Base-by-base conservation (phyloP, 1,284 basidiomycete genomes). In the Flammula alnicola region DNA sequence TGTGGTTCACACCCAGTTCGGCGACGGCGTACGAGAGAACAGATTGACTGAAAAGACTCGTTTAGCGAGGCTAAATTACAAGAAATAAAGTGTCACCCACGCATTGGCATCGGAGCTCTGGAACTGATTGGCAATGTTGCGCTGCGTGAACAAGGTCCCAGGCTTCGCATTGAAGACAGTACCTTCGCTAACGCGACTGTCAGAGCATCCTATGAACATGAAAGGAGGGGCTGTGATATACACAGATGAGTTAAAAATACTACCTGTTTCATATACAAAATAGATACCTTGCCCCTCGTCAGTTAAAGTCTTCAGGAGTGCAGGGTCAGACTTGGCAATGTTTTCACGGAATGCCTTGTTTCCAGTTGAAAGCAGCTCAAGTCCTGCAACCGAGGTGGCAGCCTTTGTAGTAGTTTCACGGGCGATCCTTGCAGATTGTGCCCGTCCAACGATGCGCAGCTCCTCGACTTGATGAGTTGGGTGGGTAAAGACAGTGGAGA, bases 161-260 rank as follows among this genome's bases (percentile, higher is more conserved):
- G 68, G 70, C 43, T 64, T 64, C 9, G 69, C 67, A n/a, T 60
- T 57, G 52, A 72, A 71, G 26, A 70, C 58, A 1, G 64, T 65
- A n/a, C 63, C 63, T 50, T 71, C 69, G 44, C 62, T 68, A 30
- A 66, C 67, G 42, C 68, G 61, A 35, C 67, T 69, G 44, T 72
- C 70, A 3, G 70, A 68, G 49, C 69, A 72, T 39, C 66, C 70
- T 11, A 72, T 56, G 47, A 68, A 64, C 68, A 70, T 68, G 51
- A 71, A 72, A 10, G 67, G 66, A 11, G 70, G 68, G 6, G 54
- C 68, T 71, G 11, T 10, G 29, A 37, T 45, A 26, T 23, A 33
- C 23, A 7, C 20, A 17, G 5, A 10, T 11, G 17, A 36, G 35
- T 6, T 11, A 5, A 20, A 22, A 8, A 30, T 7, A 39, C 4